Conservation (phyloP, 1,284 basidiomycete species). For the Boletellus dicymbophilus region DNA sequence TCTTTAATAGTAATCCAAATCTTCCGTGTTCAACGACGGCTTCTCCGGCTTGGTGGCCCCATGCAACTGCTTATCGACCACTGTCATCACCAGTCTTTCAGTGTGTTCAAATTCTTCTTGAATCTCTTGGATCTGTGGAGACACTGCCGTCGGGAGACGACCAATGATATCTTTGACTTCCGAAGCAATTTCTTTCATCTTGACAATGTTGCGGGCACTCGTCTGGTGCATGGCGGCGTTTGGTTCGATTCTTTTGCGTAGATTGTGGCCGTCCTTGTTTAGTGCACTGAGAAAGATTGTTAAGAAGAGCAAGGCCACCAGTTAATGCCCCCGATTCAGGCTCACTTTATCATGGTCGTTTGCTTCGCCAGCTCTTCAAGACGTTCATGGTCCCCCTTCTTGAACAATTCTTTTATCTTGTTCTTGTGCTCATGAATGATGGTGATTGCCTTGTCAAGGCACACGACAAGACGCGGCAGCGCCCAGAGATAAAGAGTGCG, state of each 20-base stretch:
- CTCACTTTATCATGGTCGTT: constrained; percentile 34
- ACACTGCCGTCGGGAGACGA: constrained; percentile 15
- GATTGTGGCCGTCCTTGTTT: constrained; percentile 18
- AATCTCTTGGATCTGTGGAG: constrained; percentile 20
- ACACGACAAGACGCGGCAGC: constrained; percentile 49
- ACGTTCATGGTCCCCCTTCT: constrained; percentile 29
- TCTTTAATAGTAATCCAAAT: constrained; percentile 36
- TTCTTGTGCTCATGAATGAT: constrained; percentile 34
- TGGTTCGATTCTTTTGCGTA: constrained; percentile 32
- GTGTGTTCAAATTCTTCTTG: constrained; percentile 32
- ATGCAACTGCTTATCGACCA: constrained; percentile 11
- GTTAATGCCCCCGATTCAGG: background rate
- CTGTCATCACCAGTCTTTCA: constrained; percentile 32
- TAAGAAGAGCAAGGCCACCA: too few relatives aligned
- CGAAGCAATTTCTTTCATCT: constrained; percentile 26
- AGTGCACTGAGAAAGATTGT: constrained; percentile 18
- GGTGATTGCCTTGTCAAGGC: constrained; percentile 39
- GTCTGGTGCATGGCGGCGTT: constrained; percentile 25
- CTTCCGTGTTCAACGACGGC: constrained; percentile 27
- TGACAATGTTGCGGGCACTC: constrained; percentile 7
- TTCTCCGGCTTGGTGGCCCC: constrained; percentile 17
- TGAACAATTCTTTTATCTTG: constrained; percentile 36
- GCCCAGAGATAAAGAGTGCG: constrained; percentile 49
- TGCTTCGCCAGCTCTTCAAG: constrained; percentile 37
- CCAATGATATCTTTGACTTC: constrained; percentile 29